Evolutionary conservation across 192 early-diverging fungal genomes (phyloP).

Genomic region (Allomyces javanicus): DNA sequence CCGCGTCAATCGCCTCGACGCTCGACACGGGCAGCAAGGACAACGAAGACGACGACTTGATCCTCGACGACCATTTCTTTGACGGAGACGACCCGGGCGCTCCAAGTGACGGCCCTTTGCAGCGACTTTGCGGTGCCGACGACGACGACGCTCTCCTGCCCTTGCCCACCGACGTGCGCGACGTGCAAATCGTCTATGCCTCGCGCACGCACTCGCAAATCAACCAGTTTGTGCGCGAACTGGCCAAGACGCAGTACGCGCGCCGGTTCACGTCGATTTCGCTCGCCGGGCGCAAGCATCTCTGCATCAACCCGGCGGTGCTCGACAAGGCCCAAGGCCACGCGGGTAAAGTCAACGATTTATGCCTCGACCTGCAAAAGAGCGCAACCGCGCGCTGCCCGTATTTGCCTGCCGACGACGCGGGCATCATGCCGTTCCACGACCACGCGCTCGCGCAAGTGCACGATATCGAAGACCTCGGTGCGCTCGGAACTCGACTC

Average conservation of each 20-base stretch:
- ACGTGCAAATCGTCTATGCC: constrained; percentile 36
- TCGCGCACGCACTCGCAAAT: constrained; percentile 83
- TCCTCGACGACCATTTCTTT: constrained; percentile 8
- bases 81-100: constrained; percentile 3
- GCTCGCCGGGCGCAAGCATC: constrained; percentile 57
- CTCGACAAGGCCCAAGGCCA: constrained; percentile 17
- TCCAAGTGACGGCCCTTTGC: too few relatives aligned
- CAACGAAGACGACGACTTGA: constrained; percentile 9
- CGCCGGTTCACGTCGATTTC: constrained; percentile 37
- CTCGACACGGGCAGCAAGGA: neutral
- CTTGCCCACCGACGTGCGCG: neutral
- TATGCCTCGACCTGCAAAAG: constrained; percentile 68
- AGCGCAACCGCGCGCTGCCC: constrained; percentile 18
- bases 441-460: constrained; percentile 26
- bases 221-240: constrained; percentile 65
- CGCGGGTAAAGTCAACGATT: constrained; percentile 49
- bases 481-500: constrained; percentile 30
- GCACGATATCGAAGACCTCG: constrained; percentile 76
- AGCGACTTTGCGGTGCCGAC: neutral
- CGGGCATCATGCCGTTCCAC: constrained; percentile 32
- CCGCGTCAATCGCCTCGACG: too few relatives aligned
- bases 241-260: constrained; percentile 55
- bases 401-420: constrained; percentile 23
- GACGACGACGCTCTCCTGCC: neutral
- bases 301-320: constrained; percentile 65